These are phyloP conservation scores for Geotrichum carabidarum DNA, from an alignment of 1,139 yeast species.

Conservation along the genomic window DNA sequence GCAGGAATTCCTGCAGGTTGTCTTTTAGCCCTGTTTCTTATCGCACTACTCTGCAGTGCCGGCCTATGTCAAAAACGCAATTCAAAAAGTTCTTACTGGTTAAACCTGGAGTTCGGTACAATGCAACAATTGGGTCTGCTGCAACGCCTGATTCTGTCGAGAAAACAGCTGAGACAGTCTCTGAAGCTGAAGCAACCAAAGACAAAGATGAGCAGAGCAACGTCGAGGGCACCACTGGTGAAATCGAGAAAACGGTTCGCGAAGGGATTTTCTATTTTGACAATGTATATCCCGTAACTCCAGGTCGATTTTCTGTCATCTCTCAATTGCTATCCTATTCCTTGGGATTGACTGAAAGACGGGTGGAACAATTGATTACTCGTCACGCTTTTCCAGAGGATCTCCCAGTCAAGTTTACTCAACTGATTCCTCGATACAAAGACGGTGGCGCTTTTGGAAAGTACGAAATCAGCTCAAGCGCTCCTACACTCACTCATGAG, in stretches of 20 bases:
- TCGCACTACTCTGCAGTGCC: too few relatives aligned
- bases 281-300: slow-evolving; percentile 31
- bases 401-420: slow-evolving; percentile 43
- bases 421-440: slow-evolving; percentile 62
- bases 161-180: slow-evolving; percentile 1
- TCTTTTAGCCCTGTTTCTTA: too few relatives aligned
- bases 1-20: too few relatives aligned
- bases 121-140: not conserved
- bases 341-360: slow-evolving; percentile 25
- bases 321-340: slow-evolving; percentile 13
- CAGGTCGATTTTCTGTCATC: slow-evolving; percentile 38
- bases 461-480: slow-evolving; percentile 38
- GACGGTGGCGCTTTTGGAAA: slow-evolving; percentile 95
- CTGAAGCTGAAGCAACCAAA: slow-evolving; percentile 28
- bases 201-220: slow-evolving; percentile 50
- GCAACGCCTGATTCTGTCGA: not conserved
- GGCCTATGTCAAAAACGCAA: too few relatives aligned
- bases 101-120: too few relatives aligned
- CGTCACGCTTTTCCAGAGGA: slow-evolving; percentile 42
- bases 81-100: too few relatives aligned
- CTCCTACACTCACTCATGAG: slow-evolving; percentile 21
- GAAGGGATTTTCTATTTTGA: slow-evolving; percentile 48
- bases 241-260: slow-evolving; percentile 47
- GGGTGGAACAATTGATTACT: slow-evolving; percentile 38
- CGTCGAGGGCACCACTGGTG: slow-evolving; percentile 47